A percentile compares a stretch with the other conserved stretches of the same genome.
Conservation (phyloP, 139 green algal genomes). For the Ostreobium quekettii region DNA sequence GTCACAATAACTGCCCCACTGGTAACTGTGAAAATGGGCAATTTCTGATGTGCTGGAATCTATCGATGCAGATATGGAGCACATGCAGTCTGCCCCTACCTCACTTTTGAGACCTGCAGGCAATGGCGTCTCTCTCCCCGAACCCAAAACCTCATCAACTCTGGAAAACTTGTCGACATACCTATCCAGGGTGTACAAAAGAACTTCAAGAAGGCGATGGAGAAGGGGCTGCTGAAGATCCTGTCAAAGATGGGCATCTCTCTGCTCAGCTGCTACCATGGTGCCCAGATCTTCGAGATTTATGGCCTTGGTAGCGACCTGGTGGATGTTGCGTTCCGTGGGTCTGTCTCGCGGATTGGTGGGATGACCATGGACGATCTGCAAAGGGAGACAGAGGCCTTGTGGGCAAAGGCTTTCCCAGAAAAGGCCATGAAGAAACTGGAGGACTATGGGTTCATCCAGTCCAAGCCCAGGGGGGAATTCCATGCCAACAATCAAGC, state of each 20-base stretch:
- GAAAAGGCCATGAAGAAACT: conserved; percentile 88
- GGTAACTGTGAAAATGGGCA: too few relatives aligned
- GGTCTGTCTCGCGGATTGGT: conserved; percentile 90
- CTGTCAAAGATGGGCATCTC: conserved; percentile 99
- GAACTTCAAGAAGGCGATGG: conserved; percentile 88
- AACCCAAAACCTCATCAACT: conserved; percentile 80
- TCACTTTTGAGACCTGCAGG: conserved; percentile 87
- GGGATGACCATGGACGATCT: conserved; percentile 90
- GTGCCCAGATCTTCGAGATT: conserved; percentile 96
- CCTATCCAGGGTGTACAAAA: conserved; percentile 2
- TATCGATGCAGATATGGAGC: conserved; percentile 70
- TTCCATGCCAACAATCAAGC: conserved; percentile 98
- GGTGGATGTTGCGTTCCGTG: conserved; percentile 62
- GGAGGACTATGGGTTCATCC: conserved; percentile 96
- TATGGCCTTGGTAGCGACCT: conserved; percentile 92
- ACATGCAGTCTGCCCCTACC: conserved; percentile 93
- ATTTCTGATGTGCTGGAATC: background rate
- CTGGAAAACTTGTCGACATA: conserved; percentile 59
- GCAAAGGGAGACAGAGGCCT: conserved; percentile 76
- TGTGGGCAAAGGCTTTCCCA: conserved; percentile 88
- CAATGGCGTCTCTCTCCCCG: conserved; percentile 82
- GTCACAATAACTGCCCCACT: too few relatives aligned
- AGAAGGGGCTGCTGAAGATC: conserved; percentile 98
- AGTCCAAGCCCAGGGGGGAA: conserved; percentile 73
- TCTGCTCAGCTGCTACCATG: conserved; percentile 90